Conservation (phyloP, 306 rosid genomes). For the Cicer pinnatifidum region DNA sequence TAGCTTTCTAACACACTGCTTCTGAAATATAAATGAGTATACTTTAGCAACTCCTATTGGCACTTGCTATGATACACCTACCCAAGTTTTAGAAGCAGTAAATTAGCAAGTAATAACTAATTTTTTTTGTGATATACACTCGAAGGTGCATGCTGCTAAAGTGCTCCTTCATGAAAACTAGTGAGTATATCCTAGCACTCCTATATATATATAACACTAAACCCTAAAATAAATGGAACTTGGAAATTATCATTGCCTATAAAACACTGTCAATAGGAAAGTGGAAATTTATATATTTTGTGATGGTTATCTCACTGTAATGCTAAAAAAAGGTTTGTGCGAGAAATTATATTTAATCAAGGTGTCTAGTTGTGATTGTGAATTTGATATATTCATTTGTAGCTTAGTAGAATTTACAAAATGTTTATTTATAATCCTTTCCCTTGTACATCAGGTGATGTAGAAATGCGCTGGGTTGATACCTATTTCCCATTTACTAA, state of each 20-base stretch:
- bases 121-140: too few relatives aligned
- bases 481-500: slow-evolving; percentile 93
- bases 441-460: slow-evolving; percentile 65
- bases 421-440: slow-evolving; percentile 23
- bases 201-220: too few relatives aligned
- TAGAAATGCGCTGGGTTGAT: slow-evolving; percentile 99
- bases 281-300: slow-evolving; percentile 1
- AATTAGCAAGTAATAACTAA: too few relatives aligned
- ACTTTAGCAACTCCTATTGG: too few relatives aligned
- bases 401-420: slow-evolving; percentile 22
- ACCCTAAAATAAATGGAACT: too few relatives aligned
- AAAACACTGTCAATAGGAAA: slow-evolving; percentile 20
- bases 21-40: too few relatives aligned
- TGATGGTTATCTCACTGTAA: slow-evolving; percentile 24
- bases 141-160: too few relatives aligned
- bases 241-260: not conserved
- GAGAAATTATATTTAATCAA: not conserved
- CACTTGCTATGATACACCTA: too few relatives aligned
- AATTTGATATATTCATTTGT: slow-evolving; percentile 28
- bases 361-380: slow-evolving; percentile 34
- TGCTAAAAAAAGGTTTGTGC: slow-evolving; percentile 17
- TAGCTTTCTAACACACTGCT: too few relatives aligned
- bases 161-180: too few relatives aligned
- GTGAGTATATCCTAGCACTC: too few relatives aligned
- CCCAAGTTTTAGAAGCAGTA: too few relatives aligned